A percentile compares a stretch with the other conserved stretches of the same genome.
Conservation (phyloP, 75 land plant genomes). For the Chamaecyparis obtusa region DNA sequence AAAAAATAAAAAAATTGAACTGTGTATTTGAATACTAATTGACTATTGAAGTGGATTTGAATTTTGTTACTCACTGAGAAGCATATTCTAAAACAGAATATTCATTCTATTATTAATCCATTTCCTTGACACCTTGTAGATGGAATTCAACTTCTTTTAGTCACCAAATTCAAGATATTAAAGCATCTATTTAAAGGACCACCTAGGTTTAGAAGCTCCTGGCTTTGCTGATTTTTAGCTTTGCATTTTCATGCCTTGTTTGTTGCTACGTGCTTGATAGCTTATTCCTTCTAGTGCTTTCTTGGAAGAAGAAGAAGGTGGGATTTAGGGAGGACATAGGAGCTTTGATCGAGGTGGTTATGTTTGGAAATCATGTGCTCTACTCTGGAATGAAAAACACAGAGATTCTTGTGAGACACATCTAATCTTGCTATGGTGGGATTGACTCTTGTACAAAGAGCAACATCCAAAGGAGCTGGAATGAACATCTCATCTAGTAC, state of each 20-base stretch:
- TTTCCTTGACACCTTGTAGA: too few relatives aligned
- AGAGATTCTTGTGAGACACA: not conserved
- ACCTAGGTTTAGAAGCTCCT: not conserved
- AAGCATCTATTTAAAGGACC: not conserved
- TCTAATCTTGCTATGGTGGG: constrained; percentile 23
- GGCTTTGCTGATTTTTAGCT: not conserved
- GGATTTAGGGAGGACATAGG: not conserved
- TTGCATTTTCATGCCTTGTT: not conserved
- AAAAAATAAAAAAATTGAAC: too few relatives aligned
- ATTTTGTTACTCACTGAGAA: too few relatives aligned
- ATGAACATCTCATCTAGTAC: not conserved
- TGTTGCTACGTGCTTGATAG: not conserved
- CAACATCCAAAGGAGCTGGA: constrained; percentile 61
- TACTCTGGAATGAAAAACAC: not conserved
- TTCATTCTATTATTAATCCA: too few relatives aligned
- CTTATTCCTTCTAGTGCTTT: not conserved
- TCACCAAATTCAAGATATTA: not conserved
- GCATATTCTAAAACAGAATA: too few relatives aligned
- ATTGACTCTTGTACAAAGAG: constrained; percentile 52
- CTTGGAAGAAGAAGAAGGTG: not conserved
- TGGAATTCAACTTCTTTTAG: too few relatives aligned
- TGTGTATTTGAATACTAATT: too few relatives aligned
- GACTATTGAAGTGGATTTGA: too few relatives aligned
- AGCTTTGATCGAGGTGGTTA: not conserved
- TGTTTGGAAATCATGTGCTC: not conserved